Conservation (phyloP, 306 rosid genomes). For the Medicago ruthenica region DNA sequence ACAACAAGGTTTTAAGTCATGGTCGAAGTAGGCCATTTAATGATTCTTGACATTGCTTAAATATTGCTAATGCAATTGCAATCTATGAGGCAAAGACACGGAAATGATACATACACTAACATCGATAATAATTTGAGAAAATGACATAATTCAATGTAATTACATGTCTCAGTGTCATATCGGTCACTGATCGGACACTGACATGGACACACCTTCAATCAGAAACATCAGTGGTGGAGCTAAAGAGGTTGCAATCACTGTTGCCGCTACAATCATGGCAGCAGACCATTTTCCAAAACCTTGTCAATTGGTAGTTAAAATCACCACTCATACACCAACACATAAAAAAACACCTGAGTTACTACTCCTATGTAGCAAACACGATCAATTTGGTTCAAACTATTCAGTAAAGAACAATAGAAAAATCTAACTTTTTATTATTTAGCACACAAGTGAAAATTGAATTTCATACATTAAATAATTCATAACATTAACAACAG, state of each 20-base stretch:
- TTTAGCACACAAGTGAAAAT: background rate
- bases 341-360: background rate
- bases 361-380: conserved; percentile 2
- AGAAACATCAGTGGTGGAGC: too few species aligned
- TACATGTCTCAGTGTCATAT: too few species aligned
- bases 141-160: too few species aligned
- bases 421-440: background rate
- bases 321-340: background rate
- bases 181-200: too few species aligned
- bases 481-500: conserved; percentile 30
- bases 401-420: background rate
- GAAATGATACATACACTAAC: too few species aligned
- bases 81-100: too few species aligned
- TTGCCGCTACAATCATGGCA: background rate
- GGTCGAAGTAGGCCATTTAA: background rate
- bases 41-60: background rate
- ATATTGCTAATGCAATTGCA: background rate
- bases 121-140: too few species aligned
- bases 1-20: background rate
- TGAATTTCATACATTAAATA: conserved; percentile 1
- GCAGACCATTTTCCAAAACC: background rate
- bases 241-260: background rate
- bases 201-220: too few species aligned
- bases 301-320: background rate
- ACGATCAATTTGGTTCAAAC: conserved; percentile 23